phyloP scores from a whole-genome alignment of 139 green algal genomes.

The Spirogloea muscicola region DNA sequence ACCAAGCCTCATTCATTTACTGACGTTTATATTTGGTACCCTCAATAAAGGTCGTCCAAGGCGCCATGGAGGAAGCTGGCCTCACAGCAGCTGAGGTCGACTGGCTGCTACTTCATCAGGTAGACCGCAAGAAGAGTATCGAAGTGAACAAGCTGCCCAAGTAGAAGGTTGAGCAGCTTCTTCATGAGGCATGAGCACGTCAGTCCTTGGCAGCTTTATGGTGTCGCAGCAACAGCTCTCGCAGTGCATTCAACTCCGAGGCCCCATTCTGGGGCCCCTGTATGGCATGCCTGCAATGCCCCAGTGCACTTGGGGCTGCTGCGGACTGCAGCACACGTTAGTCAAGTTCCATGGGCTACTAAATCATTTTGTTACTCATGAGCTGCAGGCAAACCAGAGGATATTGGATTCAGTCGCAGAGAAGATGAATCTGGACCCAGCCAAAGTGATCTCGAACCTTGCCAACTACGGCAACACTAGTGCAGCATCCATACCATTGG shows the following conservation, averaged over 20 bases:
- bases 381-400: constrained; percentile 83
- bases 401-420: constrained; percentile 88
- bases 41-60: constrained; percentile 65
- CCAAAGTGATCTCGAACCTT: constrained; percentile 77
- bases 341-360: background rate
- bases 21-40: background rate
- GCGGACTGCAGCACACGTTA: too few relatives aligned
- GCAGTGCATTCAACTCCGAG: background rate
- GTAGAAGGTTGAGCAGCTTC: constrained; percentile 4
- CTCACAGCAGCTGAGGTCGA: constrained; percentile 72
- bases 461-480: constrained; percentile 94
- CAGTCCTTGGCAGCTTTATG: background rate
- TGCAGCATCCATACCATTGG: constrained; percentile 91
- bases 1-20: background rate
- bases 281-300: background rate
- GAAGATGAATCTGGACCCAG: constrained; percentile 65
- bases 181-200: too few relatives aligned
- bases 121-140: too few relatives aligned
- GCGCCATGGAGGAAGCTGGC: constrained; percentile 66
- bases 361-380: background rate
- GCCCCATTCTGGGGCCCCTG: background rate
- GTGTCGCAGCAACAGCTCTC: background rate
- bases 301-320: background rate
- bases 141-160: too few relatives aligned
- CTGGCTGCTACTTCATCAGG: constrained; percentile 89